phyloP scores from a whole-genome alignment of 345 rosid genomes.

The Physaria fendleri region DNA sequence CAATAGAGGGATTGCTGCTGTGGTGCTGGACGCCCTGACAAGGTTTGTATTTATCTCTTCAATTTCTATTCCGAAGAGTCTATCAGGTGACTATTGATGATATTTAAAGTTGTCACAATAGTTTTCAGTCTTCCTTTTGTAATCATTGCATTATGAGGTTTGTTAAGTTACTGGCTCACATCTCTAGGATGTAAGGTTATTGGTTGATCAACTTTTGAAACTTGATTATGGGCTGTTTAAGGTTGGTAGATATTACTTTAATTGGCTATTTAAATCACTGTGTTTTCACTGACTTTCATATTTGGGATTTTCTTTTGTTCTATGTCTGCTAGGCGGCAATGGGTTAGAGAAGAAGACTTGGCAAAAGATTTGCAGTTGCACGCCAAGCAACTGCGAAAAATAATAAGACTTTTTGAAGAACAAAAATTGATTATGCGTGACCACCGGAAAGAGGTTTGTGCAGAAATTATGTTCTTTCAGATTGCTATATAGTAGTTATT shows the following conservation, averaged over 20 bases:
- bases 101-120: neutral
- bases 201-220: neutral
- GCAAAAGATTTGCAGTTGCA: conserved; percentile 80
- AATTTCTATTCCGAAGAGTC: neutral
- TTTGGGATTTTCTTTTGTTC: neutral
- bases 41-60: conserved; percentile 36
- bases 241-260: neutral
- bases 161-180: neutral
- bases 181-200: neutral
- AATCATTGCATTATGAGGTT: neutral
- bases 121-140: neutral
- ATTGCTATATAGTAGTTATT: neutral
- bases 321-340: conserved; percentile 52
- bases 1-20: conserved; percentile 70
- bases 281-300: neutral
- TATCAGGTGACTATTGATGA: neutral
- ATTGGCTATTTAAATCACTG: neutral
- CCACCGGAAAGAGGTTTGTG: conserved; percentile 74
- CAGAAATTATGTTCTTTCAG: conserved; percentile 3
- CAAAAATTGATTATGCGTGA: conserved; percentile 70
- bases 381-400: conserved; percentile 73
- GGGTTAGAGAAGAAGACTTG: conserved; percentile 96
- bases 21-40: conserved; percentile 74
- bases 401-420: conserved; percentile 64
- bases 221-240: neutral